These are phyloP conservation scores for Kokia cookei DNA, from an alignment of 441 rosid species.

Conservation along the genomic window DNA sequence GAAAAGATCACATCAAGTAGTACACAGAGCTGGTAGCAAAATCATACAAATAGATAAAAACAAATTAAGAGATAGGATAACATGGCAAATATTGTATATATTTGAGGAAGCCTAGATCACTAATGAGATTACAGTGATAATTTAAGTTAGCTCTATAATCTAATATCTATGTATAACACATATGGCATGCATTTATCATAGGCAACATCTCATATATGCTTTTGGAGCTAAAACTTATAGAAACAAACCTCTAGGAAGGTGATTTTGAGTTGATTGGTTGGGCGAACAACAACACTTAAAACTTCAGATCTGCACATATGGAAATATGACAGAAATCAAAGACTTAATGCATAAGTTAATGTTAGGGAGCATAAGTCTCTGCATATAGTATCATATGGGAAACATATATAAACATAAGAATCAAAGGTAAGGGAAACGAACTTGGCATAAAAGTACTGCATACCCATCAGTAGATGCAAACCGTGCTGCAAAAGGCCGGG, in stretches of 20 bases:
- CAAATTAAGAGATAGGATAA: not conserved
- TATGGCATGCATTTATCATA: not conserved
- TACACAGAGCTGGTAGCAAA: not conserved
- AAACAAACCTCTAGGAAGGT: slow-evolving; percentile 85
- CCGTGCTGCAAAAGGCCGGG: slow-evolving; percentile 74
- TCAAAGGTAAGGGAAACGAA: not conserved
- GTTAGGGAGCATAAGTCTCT: not conserved
- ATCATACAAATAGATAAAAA: not conserved
- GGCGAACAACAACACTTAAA: slow-evolving; percentile 65
- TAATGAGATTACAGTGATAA: not conserved
- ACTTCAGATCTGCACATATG: slow-evolving; percentile 59
- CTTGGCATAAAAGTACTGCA: not conserved
- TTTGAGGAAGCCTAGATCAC: not conserved
- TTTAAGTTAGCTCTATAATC: not conserved
- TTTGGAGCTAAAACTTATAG: not conserved
- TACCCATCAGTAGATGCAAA: slow-evolving; percentile 90
- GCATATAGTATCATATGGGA: not conserved
- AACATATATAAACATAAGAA: not conserved
- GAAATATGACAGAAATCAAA: slow-evolving; percentile 3
- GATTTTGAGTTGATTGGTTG: slow-evolving; percentile 82
- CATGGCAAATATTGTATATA: not conserved
- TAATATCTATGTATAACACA: not conserved
- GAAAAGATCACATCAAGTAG: slow-evolving; percentile 14
- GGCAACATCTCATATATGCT: not conserved
- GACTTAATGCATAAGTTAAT: not conserved